Percentiles rank a stretch among this genome's conserved stretches.
These are phyloP conservation scores for Suillus placidus DNA, from an alignment of 768 basidiomycete genomes.

Conservation along the genomic window DNA sequence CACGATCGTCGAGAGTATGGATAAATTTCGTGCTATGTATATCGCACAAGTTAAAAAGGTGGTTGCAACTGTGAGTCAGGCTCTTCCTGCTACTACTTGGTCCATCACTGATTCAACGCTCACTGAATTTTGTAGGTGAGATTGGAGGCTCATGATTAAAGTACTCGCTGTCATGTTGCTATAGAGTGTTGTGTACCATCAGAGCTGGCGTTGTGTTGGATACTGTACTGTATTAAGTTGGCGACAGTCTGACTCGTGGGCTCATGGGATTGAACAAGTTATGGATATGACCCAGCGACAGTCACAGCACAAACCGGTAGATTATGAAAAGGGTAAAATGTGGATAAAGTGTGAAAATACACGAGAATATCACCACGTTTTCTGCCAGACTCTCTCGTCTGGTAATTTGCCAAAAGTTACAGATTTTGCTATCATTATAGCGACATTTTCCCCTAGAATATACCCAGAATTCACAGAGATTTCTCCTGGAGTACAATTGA, in stretches of 20 bases:
- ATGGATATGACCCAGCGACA: neutral
- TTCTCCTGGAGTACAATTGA: no score
- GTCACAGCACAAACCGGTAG: no score
- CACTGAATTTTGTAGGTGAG: constrained; percentile 5
- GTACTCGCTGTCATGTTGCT: neutral
- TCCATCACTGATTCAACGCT: constrained; percentile 8
- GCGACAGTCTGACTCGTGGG: neutral
- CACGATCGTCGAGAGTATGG: neutral
- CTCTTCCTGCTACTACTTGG: neutral
- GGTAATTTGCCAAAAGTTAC: no score
- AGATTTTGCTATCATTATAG: no score
- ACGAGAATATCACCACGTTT: no score
- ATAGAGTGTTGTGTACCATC: neutral
- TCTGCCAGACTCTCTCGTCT: no score
- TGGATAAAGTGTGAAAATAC: no score
- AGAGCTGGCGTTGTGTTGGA: neutral
- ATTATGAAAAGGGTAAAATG: no score
- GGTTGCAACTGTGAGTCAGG: constrained; percentile 11
- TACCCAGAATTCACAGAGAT: no score
- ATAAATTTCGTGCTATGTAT: neutral
- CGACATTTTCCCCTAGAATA: no score
- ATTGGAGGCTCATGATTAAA: neutral
- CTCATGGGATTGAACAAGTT: neutral
- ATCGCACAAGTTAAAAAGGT: constrained; percentile 6
- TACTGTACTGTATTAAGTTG: neutral